A percentile compares a stretch with the other conserved stretches of the same genome.
Conservation (phyloP, 805 yeast genomes). For the Candida rishiriensis region DNA sequence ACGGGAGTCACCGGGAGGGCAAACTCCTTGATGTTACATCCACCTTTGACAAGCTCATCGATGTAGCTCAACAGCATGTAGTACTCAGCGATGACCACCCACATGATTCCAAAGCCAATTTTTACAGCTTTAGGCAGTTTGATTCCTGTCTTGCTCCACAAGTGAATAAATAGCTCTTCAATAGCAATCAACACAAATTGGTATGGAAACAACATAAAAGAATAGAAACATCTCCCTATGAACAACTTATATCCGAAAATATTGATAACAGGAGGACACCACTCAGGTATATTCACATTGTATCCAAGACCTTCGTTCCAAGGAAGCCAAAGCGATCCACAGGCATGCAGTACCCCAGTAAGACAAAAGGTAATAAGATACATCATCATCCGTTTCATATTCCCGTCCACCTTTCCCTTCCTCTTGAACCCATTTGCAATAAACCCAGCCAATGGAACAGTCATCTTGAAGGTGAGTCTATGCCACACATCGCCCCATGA, state of each 20-base stretch:
- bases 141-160: not conserved
- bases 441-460: conserved; percentile 7
- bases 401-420: not conserved
- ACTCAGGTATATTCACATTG: conserved; percentile 9
- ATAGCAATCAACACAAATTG: conserved; percentile 9
- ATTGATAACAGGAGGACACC: conserved; percentile 4
- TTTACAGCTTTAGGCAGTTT: conserved; percentile 1
- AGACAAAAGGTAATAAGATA: conserved; percentile 9
- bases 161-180: conserved; percentile 2
- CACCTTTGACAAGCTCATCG: conserved; percentile 17
- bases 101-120: conserved; percentile 8
- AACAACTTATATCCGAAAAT: not conserved
- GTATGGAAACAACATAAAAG: conserved; percentile 15
- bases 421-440: not conserved
- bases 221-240: conserved; percentile 10
- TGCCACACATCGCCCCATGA: conserved; percentile 17
- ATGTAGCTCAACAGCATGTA: conserved; percentile 8
- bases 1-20: not conserved
- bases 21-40: conserved; percentile 8
- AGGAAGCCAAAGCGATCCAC: conserved; percentile 8
- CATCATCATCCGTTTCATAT: not conserved
- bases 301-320: conserved; percentile 8
- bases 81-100: conserved; percentile 10
- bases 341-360: conserved; percentile 14
- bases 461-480: conserved; percentile 9